A percentile compares a stretch with the other conserved stretches of the same genome.
These are phyloP conservation scores for Ophidiomyces ophidiicola DNA, from an alignment of 2,329 filamentous ascomycete species.

Conservation along the genomic window DNA sequence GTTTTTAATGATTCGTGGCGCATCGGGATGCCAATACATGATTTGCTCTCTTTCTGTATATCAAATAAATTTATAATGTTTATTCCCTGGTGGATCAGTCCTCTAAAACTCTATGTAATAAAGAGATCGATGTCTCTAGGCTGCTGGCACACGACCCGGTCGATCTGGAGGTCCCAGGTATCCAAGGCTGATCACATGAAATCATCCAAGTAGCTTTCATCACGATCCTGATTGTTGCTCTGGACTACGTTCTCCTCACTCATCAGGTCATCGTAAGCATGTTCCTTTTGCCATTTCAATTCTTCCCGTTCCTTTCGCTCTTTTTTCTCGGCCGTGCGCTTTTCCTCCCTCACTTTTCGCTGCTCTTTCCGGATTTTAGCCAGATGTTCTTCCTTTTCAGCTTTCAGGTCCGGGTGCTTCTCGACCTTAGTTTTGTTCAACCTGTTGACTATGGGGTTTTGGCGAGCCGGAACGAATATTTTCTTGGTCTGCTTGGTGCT, in stretches of 20 bases:
- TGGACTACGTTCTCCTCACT: constrained; percentile 64
- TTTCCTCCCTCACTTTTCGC: constrained; percentile 30
- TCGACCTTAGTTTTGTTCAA: constrained; percentile 94
- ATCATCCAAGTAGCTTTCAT: constrained; percentile 65
- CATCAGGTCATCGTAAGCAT: constrained; percentile 90
- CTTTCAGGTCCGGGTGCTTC: constrained; percentile 68
- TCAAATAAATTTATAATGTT: too few relatives aligned
- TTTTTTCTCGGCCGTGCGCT: constrained; percentile 30
- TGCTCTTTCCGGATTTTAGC: constrained; percentile 62
- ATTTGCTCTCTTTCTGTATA: too few relatives aligned
- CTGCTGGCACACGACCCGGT: too few relatives aligned
- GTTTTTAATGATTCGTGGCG: too few relatives aligned
- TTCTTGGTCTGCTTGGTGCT: constrained; percentile 72
- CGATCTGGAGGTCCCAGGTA: too few relatives aligned
- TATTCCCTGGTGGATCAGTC: too few relatives aligned
- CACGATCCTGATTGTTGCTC: constrained; percentile 75
- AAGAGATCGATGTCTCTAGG: too few relatives aligned
- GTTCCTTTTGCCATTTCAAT: constrained; percentile 90
- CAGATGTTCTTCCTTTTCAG: constrained; percentile 67
- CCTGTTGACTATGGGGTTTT: constrained; percentile 90
- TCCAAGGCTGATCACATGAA: constrained; percentile 66
- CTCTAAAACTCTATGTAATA: too few relatives aligned
- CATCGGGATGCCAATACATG: too few relatives aligned
- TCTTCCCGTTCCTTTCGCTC: constrained; percentile 64
- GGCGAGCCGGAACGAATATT: constrained; percentile 63